A percentile compares a stretch with the other conserved stretches of the same genome.
Conservation (phyloP, 768 basidiomycete species). For the Kwoniella newhampshirensis region DNA sequence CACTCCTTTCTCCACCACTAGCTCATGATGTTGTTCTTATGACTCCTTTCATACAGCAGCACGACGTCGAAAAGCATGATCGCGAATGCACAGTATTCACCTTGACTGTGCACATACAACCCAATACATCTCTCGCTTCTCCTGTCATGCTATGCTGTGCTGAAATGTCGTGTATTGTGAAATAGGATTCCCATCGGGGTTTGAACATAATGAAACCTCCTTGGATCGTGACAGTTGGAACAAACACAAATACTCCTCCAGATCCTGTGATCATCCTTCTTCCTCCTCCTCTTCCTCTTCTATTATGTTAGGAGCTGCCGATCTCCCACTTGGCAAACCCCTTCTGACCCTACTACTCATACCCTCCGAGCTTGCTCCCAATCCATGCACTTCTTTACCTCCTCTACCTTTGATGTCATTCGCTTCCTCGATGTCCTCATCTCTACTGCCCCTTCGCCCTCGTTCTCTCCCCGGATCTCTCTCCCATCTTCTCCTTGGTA, state of each 20-base stretch:
- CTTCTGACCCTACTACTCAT: constrained; percentile 8
- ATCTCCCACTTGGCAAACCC: constrained; percentile 16
- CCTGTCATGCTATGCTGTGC: too few species aligned
- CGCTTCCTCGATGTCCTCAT: constrained; percentile 12
- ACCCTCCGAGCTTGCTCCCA: constrained; percentile 2
- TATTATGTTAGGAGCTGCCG: constrained; percentile 20
- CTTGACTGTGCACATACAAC: too few species aligned
- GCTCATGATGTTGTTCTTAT: background rate
- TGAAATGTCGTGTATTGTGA: too few species aligned
- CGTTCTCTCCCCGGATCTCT: constrained; percentile 12
- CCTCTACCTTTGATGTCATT: background rate
- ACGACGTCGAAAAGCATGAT: too few species aligned
- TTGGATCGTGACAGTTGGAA: too few species aligned
- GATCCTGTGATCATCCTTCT: too few species aligned
- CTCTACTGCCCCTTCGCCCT: constrained; percentile 12
- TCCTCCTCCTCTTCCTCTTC: constrained; percentile 39
- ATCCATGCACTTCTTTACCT: constrained; percentile 3
- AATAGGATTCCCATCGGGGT: too few species aligned
- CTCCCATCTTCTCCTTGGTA: background rate
- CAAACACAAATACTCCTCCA: too few species aligned
- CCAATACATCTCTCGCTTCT: too few species aligned
- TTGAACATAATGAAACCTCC: too few species aligned
- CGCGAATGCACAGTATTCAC: too few species aligned
- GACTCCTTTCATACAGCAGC: too few species aligned
- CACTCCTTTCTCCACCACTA: background rate